Evolutionary conservation across 2,329 filamentous ascomycete species (phyloP).

Genomic region (Botrytis fabae): DNA sequence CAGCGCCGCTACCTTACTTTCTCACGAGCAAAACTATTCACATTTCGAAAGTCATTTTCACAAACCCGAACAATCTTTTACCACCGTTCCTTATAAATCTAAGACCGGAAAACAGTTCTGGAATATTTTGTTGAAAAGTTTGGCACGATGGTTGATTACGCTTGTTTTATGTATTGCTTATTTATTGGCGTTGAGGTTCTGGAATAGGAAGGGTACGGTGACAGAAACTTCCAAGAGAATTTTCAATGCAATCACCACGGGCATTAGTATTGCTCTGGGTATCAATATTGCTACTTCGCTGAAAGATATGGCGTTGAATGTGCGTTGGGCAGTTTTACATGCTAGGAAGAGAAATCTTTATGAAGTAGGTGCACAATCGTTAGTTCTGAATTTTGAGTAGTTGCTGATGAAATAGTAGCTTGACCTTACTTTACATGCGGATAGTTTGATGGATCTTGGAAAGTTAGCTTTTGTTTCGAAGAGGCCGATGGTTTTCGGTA

Average conservation of each 20-base stretch:
- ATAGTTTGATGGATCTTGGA: conserved; percentile 40
- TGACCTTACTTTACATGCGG: conserved; percentile 40
- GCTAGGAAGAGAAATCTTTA: conserved; percentile 42
- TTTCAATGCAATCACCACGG: conserved; percentile 49
- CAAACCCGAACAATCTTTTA: background rate
- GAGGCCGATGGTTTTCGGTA: conserved; percentile 37
- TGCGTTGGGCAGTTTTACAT: conserved; percentile 50
- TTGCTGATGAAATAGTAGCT: conserved; percentile 31
- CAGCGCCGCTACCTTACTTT: background rate
- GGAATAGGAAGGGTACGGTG: conserved; percentile 37
- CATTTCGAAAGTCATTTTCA: conserved; percentile 13
- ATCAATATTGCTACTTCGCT: conserved; percentile 47
- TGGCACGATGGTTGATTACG: conserved; percentile 32
- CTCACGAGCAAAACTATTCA: background rate
- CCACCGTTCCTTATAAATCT: background rate
- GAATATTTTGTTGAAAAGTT: conserved; percentile 33
- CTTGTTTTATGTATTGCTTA: conserved; percentile 33
- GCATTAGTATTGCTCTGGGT: conserved; percentile 46
- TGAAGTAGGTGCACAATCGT: conserved; percentile 41
- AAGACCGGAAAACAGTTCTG: conserved; percentile 34
- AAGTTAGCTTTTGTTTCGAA: conserved; percentile 38
- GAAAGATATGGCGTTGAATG: conserved; percentile 47
- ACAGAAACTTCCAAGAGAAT: conserved; percentile 42
- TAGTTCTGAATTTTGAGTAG: conserved; percentile 4
- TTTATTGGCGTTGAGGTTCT: conserved; percentile 26